A percentile compares a stretch with the other conserved stretches of the same genome.
Conservation (phyloP, 83 land plant genomes). For the Picea abies region DNA sequence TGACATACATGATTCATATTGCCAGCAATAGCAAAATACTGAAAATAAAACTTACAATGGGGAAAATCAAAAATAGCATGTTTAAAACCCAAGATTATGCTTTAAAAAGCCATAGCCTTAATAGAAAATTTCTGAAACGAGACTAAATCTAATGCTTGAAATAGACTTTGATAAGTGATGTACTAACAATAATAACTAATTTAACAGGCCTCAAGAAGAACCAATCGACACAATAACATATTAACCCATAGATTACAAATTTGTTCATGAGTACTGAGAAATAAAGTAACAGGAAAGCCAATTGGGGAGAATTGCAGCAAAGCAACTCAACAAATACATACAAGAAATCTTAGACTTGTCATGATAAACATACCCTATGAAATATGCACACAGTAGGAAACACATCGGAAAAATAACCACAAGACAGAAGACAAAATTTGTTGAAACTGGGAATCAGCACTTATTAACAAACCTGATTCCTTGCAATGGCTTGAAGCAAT, state of each 20-base stretch:
- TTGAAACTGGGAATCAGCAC: neutral
- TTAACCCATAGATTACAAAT: neutral
- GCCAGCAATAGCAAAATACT: neutral
- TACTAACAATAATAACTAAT: neutral
- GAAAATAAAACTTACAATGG: neutral
- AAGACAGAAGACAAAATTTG: neutral
- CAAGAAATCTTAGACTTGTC: neutral
- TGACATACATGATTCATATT: neutral
- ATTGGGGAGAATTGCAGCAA: neutral
- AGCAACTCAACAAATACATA: neutral
- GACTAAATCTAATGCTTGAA: neutral
- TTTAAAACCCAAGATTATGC: neutral
- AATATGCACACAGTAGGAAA: conserved; percentile 3
- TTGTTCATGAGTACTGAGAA: neutral
- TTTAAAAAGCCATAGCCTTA: neutral
- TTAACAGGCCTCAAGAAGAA: neutral
- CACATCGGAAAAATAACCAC: neutral
- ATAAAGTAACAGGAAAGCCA: neutral
- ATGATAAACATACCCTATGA: neutral
- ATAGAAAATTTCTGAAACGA: no score
- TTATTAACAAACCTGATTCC: conserved; percentile 63
- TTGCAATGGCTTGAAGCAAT: conserved; percentile 70
- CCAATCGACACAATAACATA: neutral
- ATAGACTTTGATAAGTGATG: neutral
- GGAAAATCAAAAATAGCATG: neutral